These are phyloP conservation scores for Alternaria consortialis DNA, from an alignment of 2,329 filamentous ascomycete species.

Conservation along the genomic window DNA sequence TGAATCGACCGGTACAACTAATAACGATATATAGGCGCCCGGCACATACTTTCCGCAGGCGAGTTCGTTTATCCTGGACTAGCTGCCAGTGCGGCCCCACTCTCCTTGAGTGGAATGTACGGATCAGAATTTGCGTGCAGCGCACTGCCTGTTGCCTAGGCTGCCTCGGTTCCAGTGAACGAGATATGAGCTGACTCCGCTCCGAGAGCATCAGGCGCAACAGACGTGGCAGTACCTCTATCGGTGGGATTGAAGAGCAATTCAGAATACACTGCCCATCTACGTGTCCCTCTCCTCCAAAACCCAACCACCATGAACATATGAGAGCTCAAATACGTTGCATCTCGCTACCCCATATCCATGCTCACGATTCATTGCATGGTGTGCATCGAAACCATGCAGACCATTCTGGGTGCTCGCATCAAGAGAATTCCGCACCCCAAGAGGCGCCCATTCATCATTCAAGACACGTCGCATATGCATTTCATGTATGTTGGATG, in stretches of 20 bases:
- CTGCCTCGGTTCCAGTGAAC: neutral
- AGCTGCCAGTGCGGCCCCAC: slow-evolving; percentile 11
- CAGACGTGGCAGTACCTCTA: neutral
- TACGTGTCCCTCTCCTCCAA: neutral
- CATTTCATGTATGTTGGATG: slow-evolving; percentile 7
- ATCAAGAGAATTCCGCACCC: neutral
- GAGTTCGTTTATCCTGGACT: neutral
- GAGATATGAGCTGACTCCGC: neutral
- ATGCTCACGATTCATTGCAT: neutral
- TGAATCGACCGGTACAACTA: neutral
- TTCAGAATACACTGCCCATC: neutral
- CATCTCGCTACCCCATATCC: neutral
- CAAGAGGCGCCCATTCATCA: neutral
- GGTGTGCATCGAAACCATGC: neutral
- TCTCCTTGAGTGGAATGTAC: slow-evolving; percentile 2
- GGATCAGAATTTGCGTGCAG: neutral
- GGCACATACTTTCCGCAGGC: slow-evolving; percentile 12
- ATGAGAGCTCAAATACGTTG: neutral
- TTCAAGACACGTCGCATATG: neutral
- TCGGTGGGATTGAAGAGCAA: neutral
- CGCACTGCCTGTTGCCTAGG: neutral
- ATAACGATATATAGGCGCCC: slow-evolving; percentile 8
- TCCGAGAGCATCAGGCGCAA: neutral
- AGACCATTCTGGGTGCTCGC: neutral
- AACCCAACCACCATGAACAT: neutral